These are phyloP conservation scores for Crucibulum parvulum DNA, from an alignment of 1,284 basidiomycete species.

Conservation along the genomic window DNA sequence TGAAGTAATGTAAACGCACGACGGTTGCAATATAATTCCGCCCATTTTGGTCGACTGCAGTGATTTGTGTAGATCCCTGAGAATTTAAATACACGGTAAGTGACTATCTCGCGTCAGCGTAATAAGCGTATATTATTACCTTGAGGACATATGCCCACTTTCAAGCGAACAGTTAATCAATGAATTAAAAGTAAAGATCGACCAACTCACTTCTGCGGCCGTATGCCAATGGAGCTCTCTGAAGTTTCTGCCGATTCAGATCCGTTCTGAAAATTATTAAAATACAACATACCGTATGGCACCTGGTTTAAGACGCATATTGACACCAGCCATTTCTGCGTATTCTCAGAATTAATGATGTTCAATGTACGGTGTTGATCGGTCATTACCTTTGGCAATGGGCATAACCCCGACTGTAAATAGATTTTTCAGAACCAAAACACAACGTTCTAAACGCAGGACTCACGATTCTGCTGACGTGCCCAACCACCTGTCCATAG, in stretches of 20 bases:
- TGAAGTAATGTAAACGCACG: conserved; percentile 39
- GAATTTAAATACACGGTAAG: neutral
- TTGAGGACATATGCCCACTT: conserved; percentile 75
- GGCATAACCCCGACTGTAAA: conserved; percentile 61
- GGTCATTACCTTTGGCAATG: conserved; percentile 55
- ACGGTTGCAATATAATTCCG: conserved; percentile 66
- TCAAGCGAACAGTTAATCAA: neutral
- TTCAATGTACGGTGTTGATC: neutral
- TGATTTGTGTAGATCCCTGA: conserved; percentile 68
- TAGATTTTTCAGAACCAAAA: neutral
- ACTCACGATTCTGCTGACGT: conserved; percentile 67
- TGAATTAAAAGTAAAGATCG: neutral
- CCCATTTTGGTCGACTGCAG: conserved; percentile 65
- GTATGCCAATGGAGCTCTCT: conserved; percentile 78
- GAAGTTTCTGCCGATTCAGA: neutral
- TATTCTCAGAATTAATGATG: neutral
- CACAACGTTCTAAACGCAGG: neutral
- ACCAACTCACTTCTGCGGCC: conserved; percentile 59
- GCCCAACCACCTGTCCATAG: conserved; percentile 79
- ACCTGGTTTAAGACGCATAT: conserved; percentile 73
- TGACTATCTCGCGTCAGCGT: neutral
- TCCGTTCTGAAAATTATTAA: neutral
- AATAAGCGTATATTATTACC: conserved; percentile 30
- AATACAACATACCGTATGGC: conserved; percentile 47
- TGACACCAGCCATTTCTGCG: conserved; percentile 66